A percentile compares a stretch with the other conserved stretches of the same genome.
Conservation (phyloP, 2,329 filamentous ascomycete genomes). For the Neofusicoccum kwambonambiense region DNA sequence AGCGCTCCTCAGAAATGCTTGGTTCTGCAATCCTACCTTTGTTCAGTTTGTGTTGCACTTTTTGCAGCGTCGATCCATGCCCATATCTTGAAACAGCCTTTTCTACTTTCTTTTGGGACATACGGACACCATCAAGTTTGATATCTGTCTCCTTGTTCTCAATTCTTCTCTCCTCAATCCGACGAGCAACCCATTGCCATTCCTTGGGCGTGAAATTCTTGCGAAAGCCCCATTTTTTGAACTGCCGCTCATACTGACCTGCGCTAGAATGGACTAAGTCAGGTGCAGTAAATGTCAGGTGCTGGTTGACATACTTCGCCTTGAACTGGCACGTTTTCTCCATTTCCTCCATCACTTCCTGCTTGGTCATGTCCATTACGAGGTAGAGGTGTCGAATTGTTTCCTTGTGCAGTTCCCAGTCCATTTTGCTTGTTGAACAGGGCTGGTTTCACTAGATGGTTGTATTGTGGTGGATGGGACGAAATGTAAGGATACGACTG, state of each 20-base stretch:
- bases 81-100: constrained; percentile 19
- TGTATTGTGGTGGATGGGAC: no score
- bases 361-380: not conserved
- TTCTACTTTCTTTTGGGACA: constrained; percentile 22
- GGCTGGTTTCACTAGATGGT: no score
- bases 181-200: constrained; percentile 24
- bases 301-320: not conserved
- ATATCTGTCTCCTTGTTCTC: constrained; percentile 23
- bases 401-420: constrained; percentile 12
- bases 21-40: no score
- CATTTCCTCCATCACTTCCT: not conserved
- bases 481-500: no score
- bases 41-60: no score
- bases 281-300: no score
- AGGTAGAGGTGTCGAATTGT: constrained; percentile 24
- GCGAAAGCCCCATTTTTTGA: constrained; percentile 28
- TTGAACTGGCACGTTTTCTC: not conserved
- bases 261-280: constrained; percentile 18
- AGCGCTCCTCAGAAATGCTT: no score
- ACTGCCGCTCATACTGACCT: constrained; percentile 26
- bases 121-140: constrained; percentile 16
- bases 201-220: constrained; percentile 25
- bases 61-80: no score
- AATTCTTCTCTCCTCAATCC: constrained; percentile 21
- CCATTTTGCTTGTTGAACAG: no score